Conservation (phyloP, 2,329 filamentous ascomycete species). For the Helminthosporium solani region DNA sequence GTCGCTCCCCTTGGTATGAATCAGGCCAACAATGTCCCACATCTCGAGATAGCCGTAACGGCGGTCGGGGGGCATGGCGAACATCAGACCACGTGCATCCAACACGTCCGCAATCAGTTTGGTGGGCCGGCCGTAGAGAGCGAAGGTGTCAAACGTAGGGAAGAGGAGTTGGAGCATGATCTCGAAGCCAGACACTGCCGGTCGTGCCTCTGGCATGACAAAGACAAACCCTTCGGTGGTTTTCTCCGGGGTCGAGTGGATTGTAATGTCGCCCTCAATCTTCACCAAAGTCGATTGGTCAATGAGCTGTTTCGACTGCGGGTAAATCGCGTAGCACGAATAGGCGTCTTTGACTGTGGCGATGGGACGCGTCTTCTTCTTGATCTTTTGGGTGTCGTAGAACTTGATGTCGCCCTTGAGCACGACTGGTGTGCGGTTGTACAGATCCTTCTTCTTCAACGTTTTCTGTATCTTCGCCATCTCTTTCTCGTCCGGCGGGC, state of each 20-base stretch:
- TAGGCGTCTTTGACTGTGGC: constrained; percentile 89
- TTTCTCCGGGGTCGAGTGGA: constrained; percentile 76
- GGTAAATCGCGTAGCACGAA: constrained; percentile 92
- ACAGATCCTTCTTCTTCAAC: constrained; percentile 80
- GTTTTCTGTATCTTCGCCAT: constrained; percentile 80
- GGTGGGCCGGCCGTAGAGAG: constrained; percentile 83
- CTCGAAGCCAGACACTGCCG: constrained; percentile 91
- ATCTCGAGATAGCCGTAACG: constrained; percentile 90
- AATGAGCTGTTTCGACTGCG: constrained; percentile 88
- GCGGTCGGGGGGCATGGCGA: constrained; percentile 88
- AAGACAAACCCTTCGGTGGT: constrained; percentile 93
- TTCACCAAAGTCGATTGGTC: constrained; percentile 94
- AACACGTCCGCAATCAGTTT: constrained; percentile 83
- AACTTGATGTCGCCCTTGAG: constrained; percentile 92
- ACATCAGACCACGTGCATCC: constrained; percentile 91
- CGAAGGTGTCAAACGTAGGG: constrained; percentile 90
- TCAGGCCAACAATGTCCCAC: constrained; percentile 77
- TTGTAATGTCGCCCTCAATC: constrained; percentile 85
- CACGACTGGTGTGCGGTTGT: constrained; percentile 69
- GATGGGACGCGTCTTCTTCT: constrained; percentile 86
- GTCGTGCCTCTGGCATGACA: constrained; percentile 91
- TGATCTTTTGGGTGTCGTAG: constrained; percentile 86
- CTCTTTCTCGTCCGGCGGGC: constrained; percentile 91
- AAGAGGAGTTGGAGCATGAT: constrained; percentile 93
- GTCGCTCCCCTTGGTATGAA: constrained; percentile 73